Conservation (phyloP, 768 basidiomycete genomes). For the Cyclocybe cylindracea region DNA sequence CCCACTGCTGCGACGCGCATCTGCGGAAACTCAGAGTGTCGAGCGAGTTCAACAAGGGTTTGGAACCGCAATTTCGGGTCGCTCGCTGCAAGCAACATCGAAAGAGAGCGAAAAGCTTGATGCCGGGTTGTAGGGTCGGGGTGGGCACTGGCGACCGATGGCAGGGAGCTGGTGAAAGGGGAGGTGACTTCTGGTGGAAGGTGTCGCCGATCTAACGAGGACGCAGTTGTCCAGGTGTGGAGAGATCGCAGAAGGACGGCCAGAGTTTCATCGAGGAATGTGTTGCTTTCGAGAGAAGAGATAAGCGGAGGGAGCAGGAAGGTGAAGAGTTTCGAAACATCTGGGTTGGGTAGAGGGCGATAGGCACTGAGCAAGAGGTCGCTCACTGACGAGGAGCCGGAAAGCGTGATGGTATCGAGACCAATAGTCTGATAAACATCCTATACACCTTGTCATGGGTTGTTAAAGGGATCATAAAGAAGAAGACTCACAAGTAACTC, state of each 20-base stretch:
- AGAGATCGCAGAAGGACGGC: conserved; percentile 49
- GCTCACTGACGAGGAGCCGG: conserved; percentile 25
- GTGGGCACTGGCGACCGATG: conserved; percentile 61
- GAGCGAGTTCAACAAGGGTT: conserved; percentile 54
- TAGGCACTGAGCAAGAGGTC: conserved; percentile 42
- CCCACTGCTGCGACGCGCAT: conserved; percentile 72
- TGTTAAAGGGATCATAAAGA: background rate
- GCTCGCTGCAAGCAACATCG: conserved; percentile 48
- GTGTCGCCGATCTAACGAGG: conserved; percentile 7
- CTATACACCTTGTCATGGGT: conserved; percentile 22
- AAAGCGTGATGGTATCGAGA: conserved; percentile 10
- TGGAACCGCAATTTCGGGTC: conserved; percentile 52
- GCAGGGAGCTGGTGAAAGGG: conserved; percentile 51
- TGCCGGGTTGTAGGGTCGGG: conserved; percentile 60
- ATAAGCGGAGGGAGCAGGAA: conserved; percentile 45
- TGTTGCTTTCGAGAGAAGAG: conserved; percentile 52
- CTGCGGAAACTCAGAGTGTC: conserved; percentile 53
- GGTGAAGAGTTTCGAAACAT: conserved; percentile 22
- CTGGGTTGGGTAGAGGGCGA: conserved; percentile 11
- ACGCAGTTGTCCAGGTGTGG: conserved; percentile 15
- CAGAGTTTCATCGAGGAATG: conserved; percentile 60
- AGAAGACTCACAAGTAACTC: conserved; percentile 39
- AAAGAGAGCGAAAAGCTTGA: conserved; percentile 60
- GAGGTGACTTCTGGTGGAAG: conserved; percentile 46
- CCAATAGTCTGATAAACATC: conserved; percentile 36